Evolutionary conservation across 2,329 filamentous ascomycete genomes (phyloP).

Genomic region (Neonectria magnoliae): DNA sequence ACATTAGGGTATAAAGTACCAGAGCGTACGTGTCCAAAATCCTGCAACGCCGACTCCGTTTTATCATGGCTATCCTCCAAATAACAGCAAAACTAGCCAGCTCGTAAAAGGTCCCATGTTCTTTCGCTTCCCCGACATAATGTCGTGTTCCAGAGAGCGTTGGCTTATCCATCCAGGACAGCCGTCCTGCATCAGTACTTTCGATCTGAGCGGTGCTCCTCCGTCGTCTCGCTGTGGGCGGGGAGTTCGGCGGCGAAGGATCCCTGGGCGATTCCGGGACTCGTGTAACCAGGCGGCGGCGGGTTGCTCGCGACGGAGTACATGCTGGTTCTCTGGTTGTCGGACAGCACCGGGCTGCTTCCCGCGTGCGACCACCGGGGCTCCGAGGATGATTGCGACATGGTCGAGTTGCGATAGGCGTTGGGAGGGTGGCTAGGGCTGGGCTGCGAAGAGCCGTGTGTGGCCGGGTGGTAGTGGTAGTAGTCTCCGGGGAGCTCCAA

Average conservation of each 20-base stretch:
- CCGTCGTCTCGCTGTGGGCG: constrained; percentile 58
- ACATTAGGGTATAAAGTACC: constrained; percentile 23
- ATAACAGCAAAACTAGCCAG: background rate
- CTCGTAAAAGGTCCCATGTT: background rate
- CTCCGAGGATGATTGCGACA: constrained; percentile 37
- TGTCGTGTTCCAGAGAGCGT: background rate
- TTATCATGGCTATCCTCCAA: background rate
- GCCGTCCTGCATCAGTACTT: constrained; percentile 8
- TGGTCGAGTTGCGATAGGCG: constrained; percentile 40
- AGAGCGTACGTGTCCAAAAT: constrained; percentile 16
- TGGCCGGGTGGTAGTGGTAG: constrained; percentile 53
- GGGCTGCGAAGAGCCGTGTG: constrained; percentile 46
- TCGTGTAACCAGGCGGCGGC: constrained; percentile 45
- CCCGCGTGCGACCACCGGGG: constrained; percentile 55
- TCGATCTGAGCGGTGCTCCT: constrained; percentile 50
- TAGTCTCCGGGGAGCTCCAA: constrained; percentile 62
- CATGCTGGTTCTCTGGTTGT: constrained; percentile 40
- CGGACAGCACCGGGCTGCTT: constrained; percentile 38
- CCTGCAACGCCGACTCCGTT: constrained; percentile 16
- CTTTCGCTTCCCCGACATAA: background rate
- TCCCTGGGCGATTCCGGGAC: constrained; percentile 54
- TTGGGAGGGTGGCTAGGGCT: constrained; percentile 28
- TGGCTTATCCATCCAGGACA: background rate
- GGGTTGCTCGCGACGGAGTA: constrained; percentile 39
- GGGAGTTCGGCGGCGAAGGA: constrained; percentile 55